Percentiles rank a stretch among this genome's conserved stretches.
These are phyloP conservation scores for Beta macrorhiza DNA, from an alignment of 179 eudicot genomes.

Conservation along the genomic window DNA sequence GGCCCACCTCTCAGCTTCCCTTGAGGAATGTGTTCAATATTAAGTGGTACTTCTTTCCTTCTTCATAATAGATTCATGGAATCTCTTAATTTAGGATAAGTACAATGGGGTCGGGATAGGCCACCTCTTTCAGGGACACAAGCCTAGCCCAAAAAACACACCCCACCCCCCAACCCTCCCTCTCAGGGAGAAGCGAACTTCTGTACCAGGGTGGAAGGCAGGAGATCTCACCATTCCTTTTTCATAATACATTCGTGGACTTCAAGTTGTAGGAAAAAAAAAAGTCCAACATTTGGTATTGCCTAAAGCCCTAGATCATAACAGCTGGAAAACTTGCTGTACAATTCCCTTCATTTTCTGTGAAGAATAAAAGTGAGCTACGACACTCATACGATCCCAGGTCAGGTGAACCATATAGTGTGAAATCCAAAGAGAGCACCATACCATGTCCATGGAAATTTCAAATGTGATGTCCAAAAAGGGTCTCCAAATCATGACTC, in stretches of 20 bases:
- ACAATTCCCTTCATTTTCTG: neutral
- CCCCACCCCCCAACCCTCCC: too few species aligned
- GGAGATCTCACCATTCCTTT: too few species aligned
- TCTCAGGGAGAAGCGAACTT: too few species aligned
- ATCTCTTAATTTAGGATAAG: neutral
- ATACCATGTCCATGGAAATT: neutral
- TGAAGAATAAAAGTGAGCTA: neutral
- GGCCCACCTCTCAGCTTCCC: neutral
- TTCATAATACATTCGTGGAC: neutral
- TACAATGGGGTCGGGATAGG: too few species aligned
- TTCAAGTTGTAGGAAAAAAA: neutral
- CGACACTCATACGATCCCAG: neutral
- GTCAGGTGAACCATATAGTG: neutral
- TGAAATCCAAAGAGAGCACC: neutral
- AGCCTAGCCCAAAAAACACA: too few species aligned
- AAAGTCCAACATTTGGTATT: neutral
- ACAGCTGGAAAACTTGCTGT: neutral
- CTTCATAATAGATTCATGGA: neutral
- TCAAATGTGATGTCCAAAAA: neutral
- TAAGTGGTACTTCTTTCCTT: neutral
- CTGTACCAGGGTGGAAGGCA: too few species aligned
- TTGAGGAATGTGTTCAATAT: neutral
- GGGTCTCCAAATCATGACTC: neutral
- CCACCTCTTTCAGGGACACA: too few species aligned
- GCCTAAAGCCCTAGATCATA: neutral